These are phyloP conservation scores for Chrysochromulina tobinii DNA, from an alignment of 78 protist genomes.

Conservation along the genomic window DNA sequence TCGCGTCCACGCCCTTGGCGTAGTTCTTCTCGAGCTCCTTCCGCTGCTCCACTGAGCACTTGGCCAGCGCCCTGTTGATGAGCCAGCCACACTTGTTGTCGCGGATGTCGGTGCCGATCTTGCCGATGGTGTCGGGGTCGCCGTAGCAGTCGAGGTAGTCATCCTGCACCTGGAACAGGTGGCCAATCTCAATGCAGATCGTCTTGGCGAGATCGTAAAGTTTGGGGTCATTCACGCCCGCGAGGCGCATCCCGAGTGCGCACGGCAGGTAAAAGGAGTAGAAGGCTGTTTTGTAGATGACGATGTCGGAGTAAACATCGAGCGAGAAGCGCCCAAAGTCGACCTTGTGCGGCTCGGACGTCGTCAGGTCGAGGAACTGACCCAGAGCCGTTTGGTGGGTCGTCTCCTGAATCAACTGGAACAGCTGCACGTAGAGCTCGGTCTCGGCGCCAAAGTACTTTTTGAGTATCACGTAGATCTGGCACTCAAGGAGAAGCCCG, in stretches of 20 bases:
- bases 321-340: constrained; percentile 16
- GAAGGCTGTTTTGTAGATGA: constrained; percentile 95
- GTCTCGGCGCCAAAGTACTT: constrained; percentile 69
- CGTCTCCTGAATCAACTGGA: constrained; percentile 81
- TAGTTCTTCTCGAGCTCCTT: constrained; percentile 67
- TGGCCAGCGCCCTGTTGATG: constrained; percentile 43
- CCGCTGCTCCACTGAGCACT: constrained; percentile 71
- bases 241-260: constrained; percentile 81
- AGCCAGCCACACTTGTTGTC: constrained; percentile 97
- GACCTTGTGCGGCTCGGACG: constrained; percentile 55
- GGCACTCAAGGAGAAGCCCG: constrained; percentile 39
- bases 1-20: constrained; percentile 26
- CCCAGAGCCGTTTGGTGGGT: constrained; percentile 91
- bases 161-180: constrained; percentile 92
- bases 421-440: constrained; percentile 63
- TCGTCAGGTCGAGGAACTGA: constrained; percentile 90
- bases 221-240: constrained; percentile 56
- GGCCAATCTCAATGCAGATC: constrained; percentile 81
- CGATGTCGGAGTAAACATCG: constrained; percentile 63
- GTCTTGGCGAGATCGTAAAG: not conserved
- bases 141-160: constrained; percentile 98
- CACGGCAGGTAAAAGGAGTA: constrained; percentile 97
- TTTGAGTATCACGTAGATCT: constrained; percentile 41
- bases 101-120: constrained; percentile 95
- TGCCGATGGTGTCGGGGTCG: constrained; percentile 90